Evolutionary conservation across 2,329 filamentous ascomycete genomes (phyloP).

Genomic region (Trichoderma semiorbis): DNA sequence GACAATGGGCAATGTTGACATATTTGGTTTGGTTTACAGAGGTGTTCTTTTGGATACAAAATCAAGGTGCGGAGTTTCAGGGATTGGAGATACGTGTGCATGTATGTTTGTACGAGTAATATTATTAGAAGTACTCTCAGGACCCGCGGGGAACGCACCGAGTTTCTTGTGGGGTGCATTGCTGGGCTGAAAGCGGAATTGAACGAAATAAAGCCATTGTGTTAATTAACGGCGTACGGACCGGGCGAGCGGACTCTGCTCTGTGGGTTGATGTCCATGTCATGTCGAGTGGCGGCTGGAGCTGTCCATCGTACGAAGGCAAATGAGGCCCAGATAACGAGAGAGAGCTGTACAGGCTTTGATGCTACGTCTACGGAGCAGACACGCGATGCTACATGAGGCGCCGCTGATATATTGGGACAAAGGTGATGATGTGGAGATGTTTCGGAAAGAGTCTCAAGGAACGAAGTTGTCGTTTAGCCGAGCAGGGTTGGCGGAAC

Average conservation of each 20-base stretch:
- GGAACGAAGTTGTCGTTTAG: not conserved
- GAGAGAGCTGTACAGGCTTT: not conserved
- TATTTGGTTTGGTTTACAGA: not conserved
- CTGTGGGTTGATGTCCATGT: not conserved
- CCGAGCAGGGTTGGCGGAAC: not conserved
- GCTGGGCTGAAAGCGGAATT: conserved; percentile 9
- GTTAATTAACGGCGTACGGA: not conserved
- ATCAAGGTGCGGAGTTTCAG: not conserved
- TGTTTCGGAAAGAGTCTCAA: not conserved
- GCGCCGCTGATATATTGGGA: not conserved
- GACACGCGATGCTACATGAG: not conserved
- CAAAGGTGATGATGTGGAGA: not conserved
- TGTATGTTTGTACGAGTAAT: not conserved
- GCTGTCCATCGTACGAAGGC: not conserved
- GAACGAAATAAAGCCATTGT: conserved; percentile 11
- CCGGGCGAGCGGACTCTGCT: not conserved
- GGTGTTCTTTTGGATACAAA: not conserved
- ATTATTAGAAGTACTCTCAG: not conserved
- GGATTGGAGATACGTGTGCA: not conserved
- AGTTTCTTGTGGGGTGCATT: not conserved
- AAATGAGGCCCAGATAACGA: not conserved
- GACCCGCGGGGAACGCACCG: not conserved
- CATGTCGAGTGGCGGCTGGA: not conserved
- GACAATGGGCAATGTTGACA: not conserved
- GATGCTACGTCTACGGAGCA: not conserved